Base-by-base conservation (phyloP, 495 filamentous ascomycete genomes). In the Cudoniella acicularis region DNA sequence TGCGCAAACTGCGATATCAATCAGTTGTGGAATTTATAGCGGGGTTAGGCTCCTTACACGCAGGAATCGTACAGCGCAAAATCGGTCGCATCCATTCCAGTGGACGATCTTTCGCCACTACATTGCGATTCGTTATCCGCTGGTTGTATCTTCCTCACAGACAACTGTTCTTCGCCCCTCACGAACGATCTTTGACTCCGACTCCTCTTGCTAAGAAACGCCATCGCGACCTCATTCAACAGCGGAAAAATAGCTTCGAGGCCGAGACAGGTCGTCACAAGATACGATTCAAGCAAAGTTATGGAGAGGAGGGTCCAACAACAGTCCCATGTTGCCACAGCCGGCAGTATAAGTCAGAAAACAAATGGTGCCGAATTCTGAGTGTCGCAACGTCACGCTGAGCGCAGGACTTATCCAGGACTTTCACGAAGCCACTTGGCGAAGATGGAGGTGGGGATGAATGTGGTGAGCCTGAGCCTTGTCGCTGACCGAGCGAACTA, bases 11-110 rank as follows among this genome's bases (percentile, higher is more conserved):
- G 42, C 16, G 17, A 10, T 25, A 22, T 41, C 10, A 24, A 25
- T 63, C 56, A 62, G 27, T 60, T 2, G 16, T 16, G 16, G 23
- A 23, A 4, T 47, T 18, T 41, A 2, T 20, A 45, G 23, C 27
- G 1, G 24, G 22, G 48, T 60, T 10, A 40, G 24, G 25, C 16
- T 16, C 24, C 59, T 58, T 61, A 64, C 64, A 61, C 64, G 61
- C 64, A 67, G 46, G 64, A 67, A 26, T 64, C 64, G 23, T 67
- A 42, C 6, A 67, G 23, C 1, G 52, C 61, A 55, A 53, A 63
- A 26, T 63, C 58, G 3, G 53, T 57, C 21, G 57, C 25, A n/a
- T 53, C 46, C 11, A 57, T 22, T 10, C 42, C 45, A 20, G 23
- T 17, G 23, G 42, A 40, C 49, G 49, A 20, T 52, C 40, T 6